phyloP scores from a whole-genome alignment of 2,329 filamentous ascomycete species.

The Colletotrichum brevisporum region DNA sequence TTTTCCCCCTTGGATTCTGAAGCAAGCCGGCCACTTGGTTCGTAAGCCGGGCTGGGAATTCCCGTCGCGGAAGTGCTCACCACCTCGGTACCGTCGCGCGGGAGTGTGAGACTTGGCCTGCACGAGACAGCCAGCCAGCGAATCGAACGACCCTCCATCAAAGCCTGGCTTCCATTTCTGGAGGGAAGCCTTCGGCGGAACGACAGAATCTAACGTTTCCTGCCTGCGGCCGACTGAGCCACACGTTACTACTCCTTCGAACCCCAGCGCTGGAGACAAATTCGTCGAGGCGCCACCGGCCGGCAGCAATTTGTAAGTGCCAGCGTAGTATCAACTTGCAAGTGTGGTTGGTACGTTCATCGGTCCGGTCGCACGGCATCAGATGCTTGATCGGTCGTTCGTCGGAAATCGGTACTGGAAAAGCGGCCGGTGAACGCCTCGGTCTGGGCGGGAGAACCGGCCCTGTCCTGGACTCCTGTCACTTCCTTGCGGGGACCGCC shows the following conservation, averaged over 20 bases:
- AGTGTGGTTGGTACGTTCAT: background rate
- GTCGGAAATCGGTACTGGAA: slow-evolving; percentile 27
- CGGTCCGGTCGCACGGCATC: slow-evolving; percentile 29
- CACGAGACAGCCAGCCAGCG: slow-evolving; percentile 6
- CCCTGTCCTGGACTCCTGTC: slow-evolving; percentile 13
- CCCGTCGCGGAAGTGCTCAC: slow-evolving; percentile 26
- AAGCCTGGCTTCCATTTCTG: slow-evolving; percentile 1
- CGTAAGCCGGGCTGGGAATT: slow-evolving; percentile 11
- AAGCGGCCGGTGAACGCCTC: slow-evolving; percentile 28
- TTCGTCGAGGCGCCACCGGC: background rate
- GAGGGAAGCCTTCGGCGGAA: background rate
- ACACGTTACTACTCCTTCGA: background rate
- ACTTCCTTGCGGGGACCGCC: slow-evolving; percentile 23
- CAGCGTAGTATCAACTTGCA: background rate
- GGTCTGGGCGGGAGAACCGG: slow-evolving; percentile 22
- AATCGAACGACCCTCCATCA: background rate
- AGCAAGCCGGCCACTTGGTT: background rate
- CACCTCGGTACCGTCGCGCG: slow-evolving; percentile 28
- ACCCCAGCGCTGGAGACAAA: background rate
- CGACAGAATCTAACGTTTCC: slow-evolving; percentile 5
- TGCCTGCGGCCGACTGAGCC: slow-evolving; percentile 22
- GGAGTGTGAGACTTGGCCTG: slow-evolving; percentile 22
- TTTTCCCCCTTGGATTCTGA: background rate
- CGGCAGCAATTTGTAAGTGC: background rate
- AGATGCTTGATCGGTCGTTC: slow-evolving; percentile 24